Conservation (phyloP, 2,329 filamentous ascomycete genomes). For the Colletotrichum somersetense region DNA sequence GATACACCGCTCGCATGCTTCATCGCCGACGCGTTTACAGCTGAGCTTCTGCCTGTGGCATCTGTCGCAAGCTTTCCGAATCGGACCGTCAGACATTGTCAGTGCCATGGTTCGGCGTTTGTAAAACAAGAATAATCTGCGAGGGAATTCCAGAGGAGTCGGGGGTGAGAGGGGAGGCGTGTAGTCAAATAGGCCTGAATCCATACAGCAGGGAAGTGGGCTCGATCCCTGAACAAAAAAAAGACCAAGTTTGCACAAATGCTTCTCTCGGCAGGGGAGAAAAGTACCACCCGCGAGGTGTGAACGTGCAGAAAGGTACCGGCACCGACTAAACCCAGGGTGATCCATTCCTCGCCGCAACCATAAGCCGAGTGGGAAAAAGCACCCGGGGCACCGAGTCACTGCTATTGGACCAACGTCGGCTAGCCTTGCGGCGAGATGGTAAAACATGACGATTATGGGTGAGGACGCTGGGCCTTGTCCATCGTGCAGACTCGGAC, state of each 20-base stretch:
- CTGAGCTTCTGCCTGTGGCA: slow-evolving; percentile 62
- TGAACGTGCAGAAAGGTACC: slow-evolving; percentile 7
- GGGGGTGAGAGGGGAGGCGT: slow-evolving; percentile 38
- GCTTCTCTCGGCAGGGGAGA: slow-evolving; percentile 23
- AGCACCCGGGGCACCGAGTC: slow-evolving; percentile 22
- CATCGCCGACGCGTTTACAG: slow-evolving; percentile 57
- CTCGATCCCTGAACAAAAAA: slow-evolving; percentile 31
- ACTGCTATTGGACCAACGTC: slow-evolving; percentile 29
- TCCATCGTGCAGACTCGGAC: slow-evolving; percentile 5
- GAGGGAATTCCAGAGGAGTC: slow-evolving; percentile 40
- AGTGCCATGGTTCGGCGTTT: slow-evolving; percentile 45
- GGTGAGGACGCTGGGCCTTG: slow-evolving; percentile 26
- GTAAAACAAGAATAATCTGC: slow-evolving; percentile 40
- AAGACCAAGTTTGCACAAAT: slow-evolving; percentile 25
- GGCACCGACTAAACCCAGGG: slow-evolving; percentile 22
- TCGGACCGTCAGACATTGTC: slow-evolving; percentile 54
- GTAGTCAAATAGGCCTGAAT: slow-evolving; percentile 39
- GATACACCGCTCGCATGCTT: slow-evolving; percentile 58
- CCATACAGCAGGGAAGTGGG: slow-evolving; percentile 27
- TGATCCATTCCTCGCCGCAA: slow-evolving; percentile 40
- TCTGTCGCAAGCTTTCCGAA: slow-evolving; percentile 61
- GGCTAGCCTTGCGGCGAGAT: slow-evolving; percentile 30
- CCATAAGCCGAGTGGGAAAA: slow-evolving; percentile 20
- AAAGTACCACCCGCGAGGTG: slow-evolving; percentile 18
- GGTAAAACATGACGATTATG: slow-evolving; percentile 39